Conservation (phyloP, 2,329 filamentous ascomycete species). For the Sphaceloma murrayae region DNA sequence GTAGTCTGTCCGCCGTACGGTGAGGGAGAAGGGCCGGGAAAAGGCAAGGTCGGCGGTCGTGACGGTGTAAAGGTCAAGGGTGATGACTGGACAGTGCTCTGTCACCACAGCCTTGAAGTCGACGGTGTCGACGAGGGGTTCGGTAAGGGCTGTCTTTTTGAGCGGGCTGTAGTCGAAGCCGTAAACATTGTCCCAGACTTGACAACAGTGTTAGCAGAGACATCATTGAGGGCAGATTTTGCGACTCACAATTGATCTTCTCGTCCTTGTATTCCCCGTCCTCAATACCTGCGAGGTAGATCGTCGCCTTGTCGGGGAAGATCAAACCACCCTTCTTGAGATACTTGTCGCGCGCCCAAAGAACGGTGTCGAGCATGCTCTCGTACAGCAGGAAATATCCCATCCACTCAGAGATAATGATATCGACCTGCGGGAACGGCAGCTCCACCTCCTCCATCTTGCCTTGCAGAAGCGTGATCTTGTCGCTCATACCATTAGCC, state of each 20-base stretch:
- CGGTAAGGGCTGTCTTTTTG: constrained; percentile 84
- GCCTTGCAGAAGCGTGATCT: constrained; percentile 95
- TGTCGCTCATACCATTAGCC: constrained; percentile 82
- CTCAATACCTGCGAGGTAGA: constrained; percentile 93
- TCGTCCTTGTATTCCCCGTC: constrained; percentile 99
- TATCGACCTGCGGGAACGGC: constrained; percentile 91
- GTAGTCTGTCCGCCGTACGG: constrained; percentile 79
- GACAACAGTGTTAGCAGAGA: constrained; percentile 22
- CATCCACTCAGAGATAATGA: constrained; percentile 99
- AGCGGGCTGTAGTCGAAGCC: constrained; percentile 94
- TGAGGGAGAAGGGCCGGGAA: constrained; percentile 64
- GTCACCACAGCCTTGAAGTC: constrained; percentile 96
- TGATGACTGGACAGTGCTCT: constrained; percentile 75
- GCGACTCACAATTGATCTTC: constrained; percentile 88
- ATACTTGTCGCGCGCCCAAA: constrained; percentile 92
- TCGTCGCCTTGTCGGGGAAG: constrained; percentile 97
- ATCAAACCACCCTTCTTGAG: constrained; percentile 71
- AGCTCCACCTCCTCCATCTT: constrained; percentile 99
- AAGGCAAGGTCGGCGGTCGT: constrained; percentile 76
- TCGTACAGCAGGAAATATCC: constrained; percentile 98
- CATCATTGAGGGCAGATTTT: constrained; percentile 7
- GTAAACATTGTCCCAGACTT: constrained; percentile 99
- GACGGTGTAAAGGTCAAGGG: constrained; percentile 89
- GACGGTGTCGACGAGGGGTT: constrained; percentile 94
- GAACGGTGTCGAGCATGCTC: constrained; percentile 96